Evolutionary conservation across 371 early-diverging fungal genomes (phyloP).

Genomic region (Mucor indicus): DNA sequence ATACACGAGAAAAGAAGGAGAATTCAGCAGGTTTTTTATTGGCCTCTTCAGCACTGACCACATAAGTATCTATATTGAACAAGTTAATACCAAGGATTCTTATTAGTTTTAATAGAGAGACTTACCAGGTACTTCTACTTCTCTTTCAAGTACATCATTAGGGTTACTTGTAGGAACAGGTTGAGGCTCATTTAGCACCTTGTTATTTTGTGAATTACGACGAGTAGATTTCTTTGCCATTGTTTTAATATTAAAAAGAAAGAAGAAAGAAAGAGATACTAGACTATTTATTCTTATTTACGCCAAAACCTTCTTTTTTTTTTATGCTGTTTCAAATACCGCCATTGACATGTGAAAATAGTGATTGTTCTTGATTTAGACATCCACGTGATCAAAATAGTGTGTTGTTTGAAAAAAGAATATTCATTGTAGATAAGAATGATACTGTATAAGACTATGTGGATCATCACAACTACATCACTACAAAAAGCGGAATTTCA

Average conservation of each 20-base stretch:
- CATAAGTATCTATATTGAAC: slow-evolving; percentile 3
- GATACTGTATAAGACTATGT: too few species aligned
- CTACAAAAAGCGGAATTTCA: too few species aligned
- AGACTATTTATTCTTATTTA: background rate
- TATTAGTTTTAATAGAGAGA: background rate
- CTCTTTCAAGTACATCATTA: slow-evolving; percentile 14
- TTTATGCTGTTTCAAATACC: background rate
- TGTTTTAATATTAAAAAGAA: background rate
- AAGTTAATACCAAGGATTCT: too few species aligned
- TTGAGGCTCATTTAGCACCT: background rate
- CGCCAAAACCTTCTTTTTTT: background rate
- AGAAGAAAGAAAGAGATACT: background rate
- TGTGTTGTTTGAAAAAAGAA: too few species aligned
- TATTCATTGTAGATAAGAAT: too few species aligned
- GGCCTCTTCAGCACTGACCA: slow-evolving; percentile 15
- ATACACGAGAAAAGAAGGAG: slow-evolving; percentile 46
- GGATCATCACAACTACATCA: too few species aligned
- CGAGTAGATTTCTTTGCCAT: slow-evolving; percentile 7
- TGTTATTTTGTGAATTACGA: background rate
- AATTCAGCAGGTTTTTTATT: slow-evolving; percentile 10
- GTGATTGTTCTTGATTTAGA: too few species aligned
- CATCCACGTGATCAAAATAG: too few species aligned
- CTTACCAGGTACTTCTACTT: slow-evolving; percentile 17
- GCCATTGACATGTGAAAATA: slow-evolving; percentile 12
- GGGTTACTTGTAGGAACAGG: slow-evolving; percentile 16